phyloP scores from a whole-genome alignment of 192 early-diverging fungal genomes.

The Coemansia sp. region DNA sequence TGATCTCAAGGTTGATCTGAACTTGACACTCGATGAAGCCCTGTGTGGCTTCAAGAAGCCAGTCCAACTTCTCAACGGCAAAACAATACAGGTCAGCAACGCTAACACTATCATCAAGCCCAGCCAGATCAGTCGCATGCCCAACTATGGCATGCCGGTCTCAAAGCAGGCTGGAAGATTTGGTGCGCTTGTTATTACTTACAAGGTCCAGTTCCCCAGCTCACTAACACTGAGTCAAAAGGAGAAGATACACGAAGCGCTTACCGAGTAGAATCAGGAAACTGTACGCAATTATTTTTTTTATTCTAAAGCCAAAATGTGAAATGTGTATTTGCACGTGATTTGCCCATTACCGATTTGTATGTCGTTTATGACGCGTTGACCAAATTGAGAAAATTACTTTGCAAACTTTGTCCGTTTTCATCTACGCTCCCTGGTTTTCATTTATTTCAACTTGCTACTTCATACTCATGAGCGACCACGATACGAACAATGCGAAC shows the following conservation, averaged over 20 bases:
- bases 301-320: not conserved
- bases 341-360: not conserved
- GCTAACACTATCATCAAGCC: slow-evolving; percentile 62
- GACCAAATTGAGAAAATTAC: not conserved
- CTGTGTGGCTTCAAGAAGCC: slow-evolving; percentile 71
- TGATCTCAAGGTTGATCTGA: slow-evolving; percentile 66
- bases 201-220: slow-evolving; percentile 78
- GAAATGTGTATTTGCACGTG: not conserved
- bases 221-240: slow-evolving; percentile 70
- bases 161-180: slow-evolving; percentile 77
- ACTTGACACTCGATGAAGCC: slow-evolving; percentile 75
- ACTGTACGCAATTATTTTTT: too few species aligned
- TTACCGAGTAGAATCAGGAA: slow-evolving; percentile 17
- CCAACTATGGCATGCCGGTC: slow-evolving; percentile 92
- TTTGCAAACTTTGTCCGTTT: too few species aligned
- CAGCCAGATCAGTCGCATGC: slow-evolving; percentile 71
- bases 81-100: slow-evolving; percentile 65
- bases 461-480: slow-evolving; percentile 59
- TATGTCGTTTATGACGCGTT: not conserved
- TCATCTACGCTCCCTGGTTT: too few species aligned
- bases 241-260: slow-evolving; percentile 56
- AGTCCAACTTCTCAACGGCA: slow-evolving; percentile 75
- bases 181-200: slow-evolving; percentile 84
- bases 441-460: too few species aligned
- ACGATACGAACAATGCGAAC: slow-evolving; percentile 49